phyloP scores from a whole-genome alignment of 345 rosid species.

The Mercurialis annua region DNA sequence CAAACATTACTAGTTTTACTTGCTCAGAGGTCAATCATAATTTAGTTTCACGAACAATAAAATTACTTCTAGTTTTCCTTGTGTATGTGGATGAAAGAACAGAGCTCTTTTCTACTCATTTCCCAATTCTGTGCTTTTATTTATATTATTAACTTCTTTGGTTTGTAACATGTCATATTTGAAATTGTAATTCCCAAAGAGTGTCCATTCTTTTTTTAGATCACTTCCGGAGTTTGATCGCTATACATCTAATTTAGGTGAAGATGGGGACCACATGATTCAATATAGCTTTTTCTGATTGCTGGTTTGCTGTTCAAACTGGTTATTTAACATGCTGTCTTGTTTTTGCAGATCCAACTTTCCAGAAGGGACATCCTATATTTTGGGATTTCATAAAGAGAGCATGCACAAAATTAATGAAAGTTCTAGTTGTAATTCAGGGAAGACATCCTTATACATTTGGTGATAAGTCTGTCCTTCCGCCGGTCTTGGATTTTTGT shows the following conservation, averaged over 20 bases:
- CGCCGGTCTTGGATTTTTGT: slow-evolving; percentile 78
- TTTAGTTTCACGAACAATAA: neutral
- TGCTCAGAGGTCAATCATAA: neutral
- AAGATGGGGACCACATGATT: neutral
- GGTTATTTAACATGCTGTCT: slow-evolving; percentile 1
- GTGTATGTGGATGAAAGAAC: neutral
- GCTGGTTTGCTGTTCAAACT: neutral
- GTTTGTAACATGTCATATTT: neutral
- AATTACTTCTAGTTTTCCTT: neutral
- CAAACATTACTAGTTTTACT: neutral
- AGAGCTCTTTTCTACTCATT: neutral
- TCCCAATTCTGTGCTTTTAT: too few species aligned
- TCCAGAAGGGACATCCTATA: slow-evolving; percentile 59
- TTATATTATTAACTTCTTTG: neutral
- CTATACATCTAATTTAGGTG: neutral
- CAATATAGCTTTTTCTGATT: neutral
- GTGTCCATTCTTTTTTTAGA: neutral
- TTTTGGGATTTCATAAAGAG: slow-evolving; percentile 76
- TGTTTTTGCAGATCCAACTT: slow-evolving; percentile 64
- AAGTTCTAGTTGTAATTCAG: slow-evolving; percentile 78
- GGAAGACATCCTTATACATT: slow-evolving; percentile 92
- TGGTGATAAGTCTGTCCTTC: slow-evolving; percentile 88
- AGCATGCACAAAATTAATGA: slow-evolving; percentile 88
- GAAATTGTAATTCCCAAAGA: neutral
- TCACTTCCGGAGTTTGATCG: neutral